Base-by-base conservation (phyloP, 495 filamentous ascomycete genomes). In the Penicillium cataractarum region DNA sequence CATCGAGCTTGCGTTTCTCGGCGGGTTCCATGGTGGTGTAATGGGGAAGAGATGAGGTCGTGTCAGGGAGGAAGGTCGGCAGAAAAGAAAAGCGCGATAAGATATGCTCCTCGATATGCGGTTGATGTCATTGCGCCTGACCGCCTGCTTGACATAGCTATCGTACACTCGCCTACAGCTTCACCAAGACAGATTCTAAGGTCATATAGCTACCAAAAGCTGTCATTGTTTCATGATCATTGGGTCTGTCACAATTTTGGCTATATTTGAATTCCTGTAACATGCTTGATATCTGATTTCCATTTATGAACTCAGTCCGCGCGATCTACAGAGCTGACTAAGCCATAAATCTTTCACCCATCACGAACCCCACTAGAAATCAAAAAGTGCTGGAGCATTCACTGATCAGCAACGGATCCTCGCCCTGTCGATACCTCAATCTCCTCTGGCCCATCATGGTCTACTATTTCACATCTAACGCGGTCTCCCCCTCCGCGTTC, bases 401-500 rank as follows among this genome's bases (percentile, higher is more conserved):
- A 4, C 46, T 2, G 10, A 9, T 3, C 12, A 50, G 46, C 32
- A 19, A 55, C 17, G 12, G 51, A 54, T 35, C 17, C 27, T 54
- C n/a, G 17, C 10, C 51, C n/a, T 33, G 29, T 54, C 8, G 54
- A 22, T 32, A 52, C 32, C 21, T 53, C 32, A 52, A 52, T 37
- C n/a, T 26, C 24, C 27, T 31, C 33, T n/a, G 51, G 31, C n/a
- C 39, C 66, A 33, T 74, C 62, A 99, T 99, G 95, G 95, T 99
- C 42, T 96, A 90, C 77, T 97, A 97, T 73, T 97, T 97, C 78
- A 95, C 88, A 3, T 97, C 94, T 8, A 93, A 87, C 52, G 85
- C 86, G 39, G 87, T 90, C 27, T 80, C 89, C 21, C 88, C 96
- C 2, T 66, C 87, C 6, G 95, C 93, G 26, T 92, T 88, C 67